phyloP scores from a whole-genome alignment of 257 asterid genomes.

The Jacaranda copaia region DNA sequence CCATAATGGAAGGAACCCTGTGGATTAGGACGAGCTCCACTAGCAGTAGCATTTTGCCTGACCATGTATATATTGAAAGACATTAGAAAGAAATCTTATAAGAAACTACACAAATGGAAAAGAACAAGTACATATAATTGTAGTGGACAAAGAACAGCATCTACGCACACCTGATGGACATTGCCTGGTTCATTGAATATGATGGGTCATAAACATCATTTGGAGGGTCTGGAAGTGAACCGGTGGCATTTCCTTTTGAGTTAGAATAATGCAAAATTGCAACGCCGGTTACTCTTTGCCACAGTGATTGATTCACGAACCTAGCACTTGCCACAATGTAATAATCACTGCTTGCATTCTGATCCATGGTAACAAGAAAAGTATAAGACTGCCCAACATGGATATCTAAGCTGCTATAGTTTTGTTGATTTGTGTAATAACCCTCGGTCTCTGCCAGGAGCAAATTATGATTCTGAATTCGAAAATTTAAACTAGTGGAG shows the following conservation, averaged over 20 bases:
- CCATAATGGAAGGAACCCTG: conserved; percentile 98
- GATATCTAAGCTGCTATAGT: conserved; percentile 77
- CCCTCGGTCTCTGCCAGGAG: conserved; percentile 96
- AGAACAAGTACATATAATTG: background rate
- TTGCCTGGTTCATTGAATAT: conserved; percentile 81
- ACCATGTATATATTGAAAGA: conserved; percentile 12
- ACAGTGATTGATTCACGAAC: conserved; percentile 83
- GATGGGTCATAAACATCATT: conserved; percentile 66
- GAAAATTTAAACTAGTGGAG: conserved; percentile 85
- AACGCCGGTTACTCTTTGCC: conserved; percentile 94
- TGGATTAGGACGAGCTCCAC: conserved; percentile 99
- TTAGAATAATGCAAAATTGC: conserved; percentile 86
- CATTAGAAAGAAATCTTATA: background rate
- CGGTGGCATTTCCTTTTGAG: conserved; percentile 73
- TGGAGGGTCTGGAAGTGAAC: conserved; percentile 95
- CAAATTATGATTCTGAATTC: conserved; percentile 85
- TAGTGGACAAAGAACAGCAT: background rate
- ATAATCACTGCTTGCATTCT: conserved; percentile 96
- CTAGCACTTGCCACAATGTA: conserved; percentile 94
- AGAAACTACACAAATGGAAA: background rate
- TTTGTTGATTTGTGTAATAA: conserved; percentile 82
- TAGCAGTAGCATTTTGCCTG: conserved; percentile 92
- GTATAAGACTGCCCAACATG: conserved; percentile 95
- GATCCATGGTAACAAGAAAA: conserved; percentile 88
- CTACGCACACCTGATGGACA: conserved; percentile 72